Base-by-base conservation (phyloP, 306 rosid species). In the Begonia masoniana region DNA sequence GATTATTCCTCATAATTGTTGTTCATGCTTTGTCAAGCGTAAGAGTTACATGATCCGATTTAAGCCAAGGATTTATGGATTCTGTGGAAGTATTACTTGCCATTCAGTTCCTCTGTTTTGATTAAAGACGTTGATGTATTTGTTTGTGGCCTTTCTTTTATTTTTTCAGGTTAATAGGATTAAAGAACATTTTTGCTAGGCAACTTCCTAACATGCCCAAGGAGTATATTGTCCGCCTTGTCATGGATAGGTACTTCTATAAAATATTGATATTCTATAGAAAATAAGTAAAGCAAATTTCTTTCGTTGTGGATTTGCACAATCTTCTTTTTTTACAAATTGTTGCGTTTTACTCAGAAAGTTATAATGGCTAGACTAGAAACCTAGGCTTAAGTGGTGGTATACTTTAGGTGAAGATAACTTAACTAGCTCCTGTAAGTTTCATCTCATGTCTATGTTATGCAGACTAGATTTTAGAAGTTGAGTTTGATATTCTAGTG, bases 151-250 rank as follows among this genome's bases (percentile, higher is more conserved):
- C 73, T 49, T 45, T 67, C 31, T 43, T 41, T 62, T 58, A 53
- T 68, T 63, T 62, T 57, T 42, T 43, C 62, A 86, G 99, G 96
- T 68, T 86, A 73, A 85, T 91, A 52, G 99, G 99, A 68, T 72
- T 91, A 80, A 91, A 91, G 81, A 91, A 91, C 71, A 91, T 86
- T 66, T 91, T 91, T 70, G 94, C 92, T 54, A 72, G 92, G 62
- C 96, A 91, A 74, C 74, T 91, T 52, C 96, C 99, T 23, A 91
- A 91, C 72, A 86, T 91, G 99, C 96, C 96, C n/a, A 91, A 91
- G 76, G 99, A 91, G 80, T 91, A 91, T 74, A 91, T 91, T 68
- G 94, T 91, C 43, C 96, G 96, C 14, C 96, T 91, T 70, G 92
- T 91, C 57, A 86, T 91, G 96, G 99, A 91, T 66, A 91, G 96